These are phyloP conservation scores for Stagonosporopsis rhizophila DNA, from an alignment of 2,329 filamentous ascomycete genomes.

Conservation along the genomic window DNA sequence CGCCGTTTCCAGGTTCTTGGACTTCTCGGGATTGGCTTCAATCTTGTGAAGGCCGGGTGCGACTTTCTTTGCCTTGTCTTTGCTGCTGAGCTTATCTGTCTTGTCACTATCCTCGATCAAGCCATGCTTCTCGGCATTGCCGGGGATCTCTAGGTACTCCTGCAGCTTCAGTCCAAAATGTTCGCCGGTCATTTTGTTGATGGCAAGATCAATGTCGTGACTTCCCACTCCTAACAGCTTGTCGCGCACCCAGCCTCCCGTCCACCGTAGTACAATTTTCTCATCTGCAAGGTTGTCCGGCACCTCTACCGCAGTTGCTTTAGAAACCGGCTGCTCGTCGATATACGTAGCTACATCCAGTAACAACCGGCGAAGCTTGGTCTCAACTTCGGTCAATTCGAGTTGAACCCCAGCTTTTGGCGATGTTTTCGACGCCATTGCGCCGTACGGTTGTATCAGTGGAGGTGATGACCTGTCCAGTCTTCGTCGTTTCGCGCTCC, in stretches of 20 bases:
- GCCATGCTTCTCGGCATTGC: constrained; percentile 67
- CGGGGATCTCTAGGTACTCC: constrained; percentile 69
- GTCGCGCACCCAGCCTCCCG: constrained; percentile 87
- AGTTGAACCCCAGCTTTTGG: constrained; percentile 47
- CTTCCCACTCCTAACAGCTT: constrained; percentile 76
- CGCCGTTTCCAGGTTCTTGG: constrained; percentile 92
- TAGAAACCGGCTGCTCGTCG: constrained; percentile 52
- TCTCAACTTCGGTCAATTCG: constrained; percentile 72
- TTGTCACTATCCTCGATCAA: constrained; percentile 51
- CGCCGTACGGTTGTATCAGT: constrained; percentile 34
- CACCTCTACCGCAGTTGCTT: constrained; percentile 47
- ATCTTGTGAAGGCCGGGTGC: constrained; percentile 82
- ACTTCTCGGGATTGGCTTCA: constrained; percentile 91
- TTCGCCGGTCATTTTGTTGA: constrained; percentile 84
- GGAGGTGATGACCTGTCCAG: constrained; percentile 25
- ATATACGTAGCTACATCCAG: constrained; percentile 81
- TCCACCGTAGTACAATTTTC: constrained; percentile 72
- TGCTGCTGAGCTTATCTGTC: constrained; percentile 49
- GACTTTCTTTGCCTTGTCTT: constrained; percentile 63
- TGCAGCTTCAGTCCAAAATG: constrained; percentile 74
- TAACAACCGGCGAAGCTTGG: constrained; percentile 75
- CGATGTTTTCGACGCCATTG: constrained; percentile 35
- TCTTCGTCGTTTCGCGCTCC: constrained; percentile 43
- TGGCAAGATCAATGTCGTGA: constrained; percentile 84
- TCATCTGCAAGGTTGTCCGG: constrained; percentile 55